A percentile compares a stretch with the other conserved stretches of the same genome.
phyloP scores from a whole-genome alignment of 257 asterid species.

The Fraxinus americana region DNA sequence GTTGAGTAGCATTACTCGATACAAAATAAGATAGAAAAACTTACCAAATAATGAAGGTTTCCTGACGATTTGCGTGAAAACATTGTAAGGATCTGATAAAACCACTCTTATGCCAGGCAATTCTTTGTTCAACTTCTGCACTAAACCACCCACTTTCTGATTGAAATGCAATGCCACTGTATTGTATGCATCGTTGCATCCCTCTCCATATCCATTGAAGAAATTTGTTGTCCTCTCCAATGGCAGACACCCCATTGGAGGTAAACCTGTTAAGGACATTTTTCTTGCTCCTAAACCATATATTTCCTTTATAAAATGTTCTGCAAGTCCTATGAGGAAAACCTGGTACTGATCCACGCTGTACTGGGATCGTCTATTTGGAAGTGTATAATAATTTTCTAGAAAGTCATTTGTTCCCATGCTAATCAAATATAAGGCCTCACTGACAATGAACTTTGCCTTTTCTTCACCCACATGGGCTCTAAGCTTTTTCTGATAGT shows the following conservation, averaged over 20 bases:
- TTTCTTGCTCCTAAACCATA: constrained; percentile 73
- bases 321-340: constrained; percentile 48
- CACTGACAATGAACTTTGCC: constrained; percentile 45
- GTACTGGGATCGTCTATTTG: constrained; percentile 47
- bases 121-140: constrained; percentile 50
- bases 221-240: constrained; percentile 72
- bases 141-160: constrained; percentile 44
- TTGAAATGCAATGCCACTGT: constrained; percentile 60
- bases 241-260: constrained; percentile 97
- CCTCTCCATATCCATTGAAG: constrained; percentile 65
- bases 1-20: neutral
- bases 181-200: constrained; percentile 69
- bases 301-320: constrained; percentile 53
- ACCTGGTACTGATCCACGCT: constrained; percentile 62
- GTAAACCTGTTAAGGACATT: constrained; percentile 66
- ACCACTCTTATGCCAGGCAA: constrained; percentile 58
- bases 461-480: constrained; percentile 48
- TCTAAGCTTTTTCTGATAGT: constrained; percentile 53
- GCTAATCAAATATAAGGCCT: constrained; percentile 71
- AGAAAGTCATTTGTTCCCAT: constrained; percentile 90
- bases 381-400: constrained; percentile 79
- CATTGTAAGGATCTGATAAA: constrained; percentile 58
- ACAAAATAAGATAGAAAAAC: constrained; percentile 11
- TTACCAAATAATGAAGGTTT: constrained; percentile 66
- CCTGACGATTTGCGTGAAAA: constrained; percentile 48